These are phyloP conservation scores for Xerophyta viscosa DNA, from an alignment of 106 monocot genomes.

Conservation along the genomic window DNA sequence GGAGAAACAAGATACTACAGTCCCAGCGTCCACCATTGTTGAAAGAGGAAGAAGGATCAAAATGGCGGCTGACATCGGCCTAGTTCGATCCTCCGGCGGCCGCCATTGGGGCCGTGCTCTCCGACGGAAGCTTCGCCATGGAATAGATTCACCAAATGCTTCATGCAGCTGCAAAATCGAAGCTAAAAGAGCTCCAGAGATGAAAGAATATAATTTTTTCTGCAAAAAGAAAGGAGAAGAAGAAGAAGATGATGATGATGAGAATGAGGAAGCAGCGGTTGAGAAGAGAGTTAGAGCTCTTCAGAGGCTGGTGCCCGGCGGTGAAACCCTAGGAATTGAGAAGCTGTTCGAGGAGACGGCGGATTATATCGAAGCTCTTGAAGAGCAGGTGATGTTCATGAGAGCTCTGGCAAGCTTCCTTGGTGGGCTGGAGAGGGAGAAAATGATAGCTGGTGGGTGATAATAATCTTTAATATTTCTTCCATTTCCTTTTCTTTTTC, in stretches of 20 bases:
- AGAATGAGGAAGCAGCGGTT: conserved; percentile 17
- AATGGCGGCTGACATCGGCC: conserved; percentile 36
- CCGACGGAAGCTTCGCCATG: too few relatives aligned
- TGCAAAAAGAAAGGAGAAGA: too few relatives aligned
- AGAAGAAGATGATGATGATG: conserved; percentile 1
- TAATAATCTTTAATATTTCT: too few relatives aligned
- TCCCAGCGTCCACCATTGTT: neutral
- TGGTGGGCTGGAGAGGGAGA: conserved; percentile 17
- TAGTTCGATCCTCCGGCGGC: conserved; percentile 16
- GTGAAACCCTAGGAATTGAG: conserved; percentile 34
- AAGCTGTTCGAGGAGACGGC: conserved; percentile 56
- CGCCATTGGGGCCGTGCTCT: conserved; percentile 18
- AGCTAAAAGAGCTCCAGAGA: too few relatives aligned
- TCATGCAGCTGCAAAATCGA: too few relatives aligned
- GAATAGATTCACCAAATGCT: too few relatives aligned
- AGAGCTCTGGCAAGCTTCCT: conserved; percentile 27
- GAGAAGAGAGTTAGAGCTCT: conserved; percentile 33
- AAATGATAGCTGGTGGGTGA: conserved; percentile 5
- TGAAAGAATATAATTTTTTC: too few relatives aligned
- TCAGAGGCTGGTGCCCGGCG: conserved; percentile 51
- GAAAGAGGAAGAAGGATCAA: conserved; percentile 36
- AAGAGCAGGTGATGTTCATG: conserved; percentile 38
- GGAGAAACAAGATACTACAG: too few relatives aligned
- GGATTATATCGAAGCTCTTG: conserved; percentile 47
- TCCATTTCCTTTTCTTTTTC: too few relatives aligned